phyloP scores from a whole-genome alignment of 768 basidiomycete species.

The Stropharia rugosoannulata region DNA sequence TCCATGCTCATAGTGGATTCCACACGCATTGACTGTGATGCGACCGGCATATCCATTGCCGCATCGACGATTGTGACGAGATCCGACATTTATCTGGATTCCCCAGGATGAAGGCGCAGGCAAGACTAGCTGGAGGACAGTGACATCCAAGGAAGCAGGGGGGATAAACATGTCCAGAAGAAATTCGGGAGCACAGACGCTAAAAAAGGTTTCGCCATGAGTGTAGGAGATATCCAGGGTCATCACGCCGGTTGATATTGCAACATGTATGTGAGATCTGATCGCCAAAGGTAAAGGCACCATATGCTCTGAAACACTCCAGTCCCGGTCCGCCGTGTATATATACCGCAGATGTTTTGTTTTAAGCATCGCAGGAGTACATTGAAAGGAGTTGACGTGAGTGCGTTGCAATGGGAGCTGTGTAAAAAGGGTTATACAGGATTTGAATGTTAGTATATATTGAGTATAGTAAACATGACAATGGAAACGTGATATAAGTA shows the following conservation, averaged over 20 bases:
- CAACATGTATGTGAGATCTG: background rate
- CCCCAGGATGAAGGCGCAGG: no score
- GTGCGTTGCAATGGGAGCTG: background rate
- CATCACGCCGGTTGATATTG: background rate
- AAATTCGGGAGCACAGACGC: background rate
- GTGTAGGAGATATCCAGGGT: slow-evolving; percentile 2
- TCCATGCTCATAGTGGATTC: no score
- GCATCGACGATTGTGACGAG: no score
- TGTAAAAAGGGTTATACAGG: no score
- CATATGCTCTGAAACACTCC: slow-evolving; percentile 1
- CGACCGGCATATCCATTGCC: no score
- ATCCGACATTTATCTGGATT: no score
- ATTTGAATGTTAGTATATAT: no score
- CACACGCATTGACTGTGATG: no score
- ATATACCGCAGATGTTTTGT: background rate
- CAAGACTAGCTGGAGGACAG: no score
- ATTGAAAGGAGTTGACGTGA: background rate
- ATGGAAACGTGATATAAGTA: no score
- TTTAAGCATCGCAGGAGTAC: background rate
- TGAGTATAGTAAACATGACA: no score
- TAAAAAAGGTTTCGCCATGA: background rate
- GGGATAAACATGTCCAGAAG: background rate
- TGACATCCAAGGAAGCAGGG: no score
- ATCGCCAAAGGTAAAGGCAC: background rate
- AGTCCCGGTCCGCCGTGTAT: slow-evolving; percentile 2